Evolutionary conservation across 2,329 filamentous ascomycete genomes (phyloP).

Genomic region (Malbranchea zuffiana): DNA sequence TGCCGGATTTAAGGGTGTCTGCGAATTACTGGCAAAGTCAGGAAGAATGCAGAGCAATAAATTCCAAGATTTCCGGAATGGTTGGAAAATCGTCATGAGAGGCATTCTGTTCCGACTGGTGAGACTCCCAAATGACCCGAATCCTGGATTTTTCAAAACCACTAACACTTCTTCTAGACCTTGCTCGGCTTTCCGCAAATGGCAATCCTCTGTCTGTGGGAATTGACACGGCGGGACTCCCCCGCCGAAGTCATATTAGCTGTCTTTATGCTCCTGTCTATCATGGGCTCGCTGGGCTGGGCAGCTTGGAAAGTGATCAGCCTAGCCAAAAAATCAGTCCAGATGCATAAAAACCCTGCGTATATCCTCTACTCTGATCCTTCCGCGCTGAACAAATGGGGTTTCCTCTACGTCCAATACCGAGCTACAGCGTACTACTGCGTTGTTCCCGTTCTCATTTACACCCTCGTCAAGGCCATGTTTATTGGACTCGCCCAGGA

Average conservation of each 20-base stretch:
- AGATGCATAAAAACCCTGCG: slow-evolving; percentile 89
- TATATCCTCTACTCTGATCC: slow-evolving; percentile 96
- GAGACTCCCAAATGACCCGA: slow-evolving; percentile 16
- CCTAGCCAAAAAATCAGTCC: slow-evolving; percentile 76
- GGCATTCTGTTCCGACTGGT: slow-evolving; percentile 81
- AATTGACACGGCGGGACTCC: slow-evolving; percentile 78
- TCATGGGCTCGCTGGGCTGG: slow-evolving; percentile 68
- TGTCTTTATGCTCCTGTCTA: slow-evolving; percentile 76
- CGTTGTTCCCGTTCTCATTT: slow-evolving; percentile 66
- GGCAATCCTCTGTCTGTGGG: slow-evolving; percentile 83
- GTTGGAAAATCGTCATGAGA: slow-evolving; percentile 85
- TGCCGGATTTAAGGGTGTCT: slow-evolving; percentile 66
- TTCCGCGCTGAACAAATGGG: slow-evolving; percentile 92
- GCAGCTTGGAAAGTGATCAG: slow-evolving; percentile 81
- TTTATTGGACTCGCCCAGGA: slow-evolving; percentile 75
- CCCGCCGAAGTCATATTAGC: slow-evolving; percentile 76
- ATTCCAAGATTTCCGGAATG: slow-evolving; percentile 87
- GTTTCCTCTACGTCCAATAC: slow-evolving; percentile 95
- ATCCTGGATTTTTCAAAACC: slow-evolving; percentile 2
- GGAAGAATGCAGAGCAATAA: slow-evolving; percentile 73
- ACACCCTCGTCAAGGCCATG: slow-evolving; percentile 77
- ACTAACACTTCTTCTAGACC: slow-evolving; percentile 34
- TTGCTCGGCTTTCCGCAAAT: slow-evolving; percentile 89
- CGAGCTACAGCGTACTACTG: slow-evolving; percentile 94
- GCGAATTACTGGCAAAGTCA: slow-evolving; percentile 62